Base-by-base conservation (phyloP, 805 yeast species). In the Kuraishia molischiana region DNA sequence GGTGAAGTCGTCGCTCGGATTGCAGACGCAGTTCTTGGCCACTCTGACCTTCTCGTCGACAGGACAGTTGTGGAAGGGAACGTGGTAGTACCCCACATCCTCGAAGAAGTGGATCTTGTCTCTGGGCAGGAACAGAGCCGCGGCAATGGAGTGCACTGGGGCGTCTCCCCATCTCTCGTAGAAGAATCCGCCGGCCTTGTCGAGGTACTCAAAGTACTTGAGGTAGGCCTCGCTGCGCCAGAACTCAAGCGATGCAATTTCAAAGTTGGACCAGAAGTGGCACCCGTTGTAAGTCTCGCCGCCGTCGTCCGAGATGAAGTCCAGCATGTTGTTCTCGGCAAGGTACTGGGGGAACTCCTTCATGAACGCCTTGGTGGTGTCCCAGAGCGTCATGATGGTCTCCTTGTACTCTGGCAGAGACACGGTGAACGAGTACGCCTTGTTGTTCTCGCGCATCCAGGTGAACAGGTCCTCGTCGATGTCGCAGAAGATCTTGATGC, bases 121-220 rank as follows among this genome's bases (percentile, higher is more conserved):
- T 55, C 72, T 75, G 38, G 82, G 76, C 57, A 85, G 54, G 63
- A 86, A 83, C 46, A 86, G 63, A 4, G 92, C 65, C 17, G 85
- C 95, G 24, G 92, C 95, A 51, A 85, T 78, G 4, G 94, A 82
- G 59, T 85, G 95, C 36, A 85, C 80, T 26, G 95, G 95, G 20
- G 95, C 95, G 59, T 85, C 95, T 49, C 95, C 95, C 95, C 95
- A 85, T 61, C 95, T 72, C 66, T 83, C 87, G 58, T 85, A 86
- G 64, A 82, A 86, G 64, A 86, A 86, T n/a, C 95, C 95, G 56
- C 95, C 95, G 13, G 80, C 73, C 44, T 73, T 58, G 59, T 86
- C 95, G 51, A 86, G 70, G 49, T 69, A 64, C 15, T 83, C 81
- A 49, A 86, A 86, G 59, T 79, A 86, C 40, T 72, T 68, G 34